Evolutionary conservation across 306 rosid genomes (phyloP).

Genomic region (Cucumis cinereus): DNA sequence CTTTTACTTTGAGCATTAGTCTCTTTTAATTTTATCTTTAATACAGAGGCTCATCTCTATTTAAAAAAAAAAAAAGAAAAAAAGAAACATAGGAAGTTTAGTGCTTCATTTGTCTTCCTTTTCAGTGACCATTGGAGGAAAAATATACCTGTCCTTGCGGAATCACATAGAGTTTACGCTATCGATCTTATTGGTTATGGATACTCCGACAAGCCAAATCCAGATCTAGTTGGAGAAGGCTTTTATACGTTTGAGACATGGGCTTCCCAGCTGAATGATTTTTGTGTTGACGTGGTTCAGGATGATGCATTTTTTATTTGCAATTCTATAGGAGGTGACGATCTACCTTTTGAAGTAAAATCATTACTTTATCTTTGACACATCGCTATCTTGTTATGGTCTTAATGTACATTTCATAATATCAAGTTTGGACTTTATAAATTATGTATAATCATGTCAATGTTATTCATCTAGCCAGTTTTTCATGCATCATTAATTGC

Average conservation of each 20-base stretch:
- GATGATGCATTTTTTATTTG: conserved; percentile 76
- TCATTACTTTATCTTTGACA: background rate
- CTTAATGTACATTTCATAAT: background rate
- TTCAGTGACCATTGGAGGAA: conserved; percentile 98
- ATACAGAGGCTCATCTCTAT: no score
- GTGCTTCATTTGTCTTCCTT: conserved; percentile 5
- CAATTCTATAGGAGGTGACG: conserved; percentile 88
- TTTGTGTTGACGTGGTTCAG: conserved; percentile 55
- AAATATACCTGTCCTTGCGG: conserved; percentile 59
- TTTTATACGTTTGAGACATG: conserved; percentile 88
- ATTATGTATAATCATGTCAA: background rate
- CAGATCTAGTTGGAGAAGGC: conserved; percentile 42
- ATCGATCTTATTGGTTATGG: conserved; percentile 97
- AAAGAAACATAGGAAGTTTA: background rate
- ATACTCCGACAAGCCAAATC: conserved; percentile 89
- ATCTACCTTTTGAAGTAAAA: background rate
- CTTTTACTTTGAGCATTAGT: no score
- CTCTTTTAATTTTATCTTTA: no score
- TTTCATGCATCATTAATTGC: background rate
- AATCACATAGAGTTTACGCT: conserved; percentile 66
- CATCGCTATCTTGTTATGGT: background rate
- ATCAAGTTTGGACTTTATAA: background rate
- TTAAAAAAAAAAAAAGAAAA: no score
- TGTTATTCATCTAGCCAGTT: background rate
- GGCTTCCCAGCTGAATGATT: conserved; percentile 82